Evolutionary conservation across 805 yeast genomes (phyloP).

Genomic region (Candida tibetensis): DNA sequence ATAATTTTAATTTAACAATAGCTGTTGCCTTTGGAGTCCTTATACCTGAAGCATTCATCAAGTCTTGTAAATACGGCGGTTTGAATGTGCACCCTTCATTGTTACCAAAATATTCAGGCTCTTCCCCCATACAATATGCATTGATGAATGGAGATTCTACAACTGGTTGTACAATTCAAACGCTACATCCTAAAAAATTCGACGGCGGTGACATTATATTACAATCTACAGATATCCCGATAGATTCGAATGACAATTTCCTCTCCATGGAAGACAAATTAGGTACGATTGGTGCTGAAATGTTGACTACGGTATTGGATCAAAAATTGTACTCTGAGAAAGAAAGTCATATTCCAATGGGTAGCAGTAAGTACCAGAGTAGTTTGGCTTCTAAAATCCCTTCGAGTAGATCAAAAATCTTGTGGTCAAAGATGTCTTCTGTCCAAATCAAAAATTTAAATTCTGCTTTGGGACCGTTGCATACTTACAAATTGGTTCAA

Average conservation of each 20-base stretch:
- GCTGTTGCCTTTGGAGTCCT: constrained; percentile 90
- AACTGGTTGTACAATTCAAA: constrained; percentile 89
- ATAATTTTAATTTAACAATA: constrained; percentile 60
- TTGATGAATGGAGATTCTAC: constrained; percentile 55
- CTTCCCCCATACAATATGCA: constrained; percentile 86
- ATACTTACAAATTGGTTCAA: constrained; percentile 40
- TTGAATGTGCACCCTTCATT: constrained; percentile 91
- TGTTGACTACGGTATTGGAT: constrained; percentile 47
- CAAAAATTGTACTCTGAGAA: constrained; percentile 24
- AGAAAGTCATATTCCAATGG: not conserved
- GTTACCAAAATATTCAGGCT: constrained; percentile 78
- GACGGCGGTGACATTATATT: constrained; percentile 72
- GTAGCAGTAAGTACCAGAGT: constrained; percentile 20
- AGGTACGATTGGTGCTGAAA: constrained; percentile 59
- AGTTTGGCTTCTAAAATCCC: constrained; percentile 61
- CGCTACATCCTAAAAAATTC: constrained; percentile 82
- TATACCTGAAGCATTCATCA: constrained; percentile 64
- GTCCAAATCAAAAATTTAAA: constrained; percentile 38
- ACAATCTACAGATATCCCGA: constrained; percentile 48
- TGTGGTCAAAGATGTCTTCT: constrained; percentile 45
- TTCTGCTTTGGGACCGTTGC: constrained; percentile 57
- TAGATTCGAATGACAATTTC: constrained; percentile 45
- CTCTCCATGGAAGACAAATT: constrained; percentile 47
- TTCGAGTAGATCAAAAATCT: constrained; percentile 39
- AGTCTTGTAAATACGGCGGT: constrained; percentile 56